Evolutionary conservation across 345 rosid genomes (phyloP), one percentile per base, ranked within the genome.

Genomic region (Eucalyptus pumila): DNA sequence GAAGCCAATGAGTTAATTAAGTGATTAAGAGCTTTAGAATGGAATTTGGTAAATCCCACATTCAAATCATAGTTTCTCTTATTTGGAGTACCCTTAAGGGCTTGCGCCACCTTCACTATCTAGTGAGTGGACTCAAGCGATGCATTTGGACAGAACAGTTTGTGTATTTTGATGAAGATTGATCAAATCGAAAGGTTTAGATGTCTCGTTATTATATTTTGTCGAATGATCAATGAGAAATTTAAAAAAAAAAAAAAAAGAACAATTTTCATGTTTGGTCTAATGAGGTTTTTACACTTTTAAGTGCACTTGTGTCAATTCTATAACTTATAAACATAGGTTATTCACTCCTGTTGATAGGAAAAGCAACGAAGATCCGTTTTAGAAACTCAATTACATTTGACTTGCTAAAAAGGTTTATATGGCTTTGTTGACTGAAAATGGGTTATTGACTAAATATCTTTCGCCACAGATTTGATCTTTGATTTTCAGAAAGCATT

Each of bases 161-260:
- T 34, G 44, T 0, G 4, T 51, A 51, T 17, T 1, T 51, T 3
- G 4, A 51, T 51, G 56, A 3, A 51, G 56, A 51, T 51, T 51
- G 4, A 3, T 51, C 23, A 51, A 51, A 4, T 51, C 0, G 0
- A 1, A 51, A 51, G 23, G 23, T 51, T 51, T 51, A 51, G 21
- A 0, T 0, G 0, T 51, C 54, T 51, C 1, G 2, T 16, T 16
- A 51, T 51, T 16, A 16, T 51, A 51, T 51, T 51, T 51, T 51
- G 54, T 51, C 2, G 14, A 34, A 34, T 4, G 24, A 69, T 17
- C 13, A 34, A 34, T 0, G 1, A 69, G 24, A 69, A 69, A 16
- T 37, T n/a, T 3, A 32, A 8, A 67, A 8, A 16, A 49, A 14
- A 14, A 14, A 14, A 6, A 51, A 17, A 8, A 34, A 1, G 3